Conservation (phyloP, 2,329 filamentous ascomycete genomes). For the Diplodia corticola region DNA sequence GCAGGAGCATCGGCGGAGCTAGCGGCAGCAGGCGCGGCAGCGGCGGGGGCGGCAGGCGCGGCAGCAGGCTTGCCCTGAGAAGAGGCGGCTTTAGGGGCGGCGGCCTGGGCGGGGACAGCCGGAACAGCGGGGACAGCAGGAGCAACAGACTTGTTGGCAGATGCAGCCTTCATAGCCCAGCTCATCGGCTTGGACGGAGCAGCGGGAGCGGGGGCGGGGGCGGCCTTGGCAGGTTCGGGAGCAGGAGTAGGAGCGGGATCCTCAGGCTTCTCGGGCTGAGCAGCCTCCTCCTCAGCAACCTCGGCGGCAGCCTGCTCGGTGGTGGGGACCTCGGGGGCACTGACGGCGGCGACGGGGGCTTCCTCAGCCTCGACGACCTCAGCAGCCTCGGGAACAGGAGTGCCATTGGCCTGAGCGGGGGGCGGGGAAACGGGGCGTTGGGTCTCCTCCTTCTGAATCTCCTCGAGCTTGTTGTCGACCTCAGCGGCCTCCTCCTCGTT, state of each 20-base stretch:
- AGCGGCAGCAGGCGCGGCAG: slow-evolving; percentile 32
- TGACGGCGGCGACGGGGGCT: slow-evolving; percentile 36
- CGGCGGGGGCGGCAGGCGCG: slow-evolving; percentile 28
- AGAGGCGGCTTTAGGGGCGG: slow-evolving; percentile 35
- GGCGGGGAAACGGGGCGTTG: slow-evolving; percentile 30
- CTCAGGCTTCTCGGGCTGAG: slow-evolving; percentile 62
- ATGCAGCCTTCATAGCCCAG: slow-evolving; percentile 67
- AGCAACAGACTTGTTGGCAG: slow-evolving; percentile 47
- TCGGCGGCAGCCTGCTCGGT: slow-evolving; percentile 38
- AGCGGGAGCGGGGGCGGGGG: slow-evolving; percentile 59
- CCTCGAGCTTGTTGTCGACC: slow-evolving; percentile 76
- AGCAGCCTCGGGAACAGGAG: slow-evolving; percentile 37
- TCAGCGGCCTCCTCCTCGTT: slow-evolving; percentile 48
- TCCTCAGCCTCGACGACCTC: slow-evolving; percentile 43
- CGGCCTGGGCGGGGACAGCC: slow-evolving; percentile 37
- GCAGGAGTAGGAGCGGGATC: slow-evolving; percentile 60
- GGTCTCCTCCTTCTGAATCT: slow-evolving; percentile 44
- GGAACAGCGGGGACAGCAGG: slow-evolving; percentile 42
- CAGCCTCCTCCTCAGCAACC: slow-evolving; percentile 34
- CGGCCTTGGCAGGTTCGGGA: slow-evolving; percentile 57
- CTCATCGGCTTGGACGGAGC: slow-evolving; percentile 60
- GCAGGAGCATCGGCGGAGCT: slow-evolving; percentile 33
- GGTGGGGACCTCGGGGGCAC: slow-evolving; percentile 27
- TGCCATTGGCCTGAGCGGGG: slow-evolving; percentile 39
- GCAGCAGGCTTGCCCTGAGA: slow-evolving; percentile 25